These are phyloP conservation scores for Eucalyptus leucophloia DNA, from an alignment of 345 rosid genomes.

Conservation along the genomic window DNA sequence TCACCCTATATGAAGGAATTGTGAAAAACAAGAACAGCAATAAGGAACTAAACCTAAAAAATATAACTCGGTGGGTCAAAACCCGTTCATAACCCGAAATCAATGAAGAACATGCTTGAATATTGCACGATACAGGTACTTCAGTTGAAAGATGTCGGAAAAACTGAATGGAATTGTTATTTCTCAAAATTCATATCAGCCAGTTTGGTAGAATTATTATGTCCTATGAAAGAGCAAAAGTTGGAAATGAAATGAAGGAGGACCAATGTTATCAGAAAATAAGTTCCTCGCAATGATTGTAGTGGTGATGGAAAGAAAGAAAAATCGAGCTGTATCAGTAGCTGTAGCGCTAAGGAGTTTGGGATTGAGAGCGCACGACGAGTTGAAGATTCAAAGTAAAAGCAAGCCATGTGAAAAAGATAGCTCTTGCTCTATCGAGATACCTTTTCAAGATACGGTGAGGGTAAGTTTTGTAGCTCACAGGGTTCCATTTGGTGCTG, in stretches of 20 bases:
- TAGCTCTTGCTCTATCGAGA: no score
- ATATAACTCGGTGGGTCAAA: no score
- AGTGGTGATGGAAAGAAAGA: not conserved
- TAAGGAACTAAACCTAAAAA: no score
- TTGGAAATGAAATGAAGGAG: not conserved
- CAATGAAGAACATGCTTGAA: no score
- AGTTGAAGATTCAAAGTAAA: not conserved
- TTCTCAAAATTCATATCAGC: no score
- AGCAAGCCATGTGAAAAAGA: not conserved
- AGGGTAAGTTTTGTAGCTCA: conserved; percentile 23
- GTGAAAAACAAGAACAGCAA: not conserved
- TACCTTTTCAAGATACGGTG: conserved; percentile 32
- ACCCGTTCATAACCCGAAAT: no score
- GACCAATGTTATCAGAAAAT: not conserved
- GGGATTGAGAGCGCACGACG: not conserved
- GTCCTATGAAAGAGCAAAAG: not conserved
- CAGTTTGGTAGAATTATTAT: not conserved
- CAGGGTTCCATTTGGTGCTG: conserved; percentile 51
- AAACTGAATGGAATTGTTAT: no score
- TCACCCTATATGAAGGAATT: not conserved
- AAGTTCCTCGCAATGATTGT: not conserved
- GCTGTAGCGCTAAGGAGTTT: not conserved
- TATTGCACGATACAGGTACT: no score
- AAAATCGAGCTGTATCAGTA: not conserved
- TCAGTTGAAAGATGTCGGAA: no score